Base-by-base conservation (phyloP, 257 asterid species). In the Nicotiana knightiana region DNA sequence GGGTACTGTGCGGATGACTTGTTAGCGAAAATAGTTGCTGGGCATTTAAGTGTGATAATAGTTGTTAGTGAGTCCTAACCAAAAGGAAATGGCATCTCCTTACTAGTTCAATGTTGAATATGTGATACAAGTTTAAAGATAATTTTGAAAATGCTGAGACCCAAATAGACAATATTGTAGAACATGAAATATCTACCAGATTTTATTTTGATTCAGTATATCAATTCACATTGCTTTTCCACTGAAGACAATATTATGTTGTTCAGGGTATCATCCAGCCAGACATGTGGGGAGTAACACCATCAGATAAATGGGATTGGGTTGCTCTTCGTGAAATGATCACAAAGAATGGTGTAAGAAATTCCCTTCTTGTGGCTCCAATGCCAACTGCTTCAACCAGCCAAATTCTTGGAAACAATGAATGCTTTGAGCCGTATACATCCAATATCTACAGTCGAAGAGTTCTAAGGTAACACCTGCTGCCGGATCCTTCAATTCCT, bases 331-430 rank as follows among this genome's bases (percentile, higher is more conserved):
- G 97, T 12, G 88, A 82, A 67, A 86, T 73, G 91, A 90, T 96
- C 55, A 79, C 92, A 26, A 87, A 84, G 70, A 84, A 90, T 81
- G 99, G 99, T 65, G 90, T 93, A 8, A 90, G 98, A 83, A 94
- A 94, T 88, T 96, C 99, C 73, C 97, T 96, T 85, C 97, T 96
- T 51, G 79, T 96, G 61, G 97, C 99, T 51, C 98, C 99, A 21
- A 96, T 94, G 99, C 99, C 99, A 37, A 96, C 98, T 88, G 99
- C 99, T 83, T 93, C 99, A 18, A 96, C 99, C 9, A 96, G 99
- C 89, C 98, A 96, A 87, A 96, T 96, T 88, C 99, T 96, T 82
- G 99, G 99, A 79, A 96, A 96, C 68, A 96, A 94, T 77, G 98
- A 94, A 88, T 96, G 98, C 86, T 96, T 96, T 88, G 99, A 96